These are phyloP conservation scores for Yarrowia sp. DNA, from an alignment of 805 yeast genomes.

Conservation along the genomic window DNA sequence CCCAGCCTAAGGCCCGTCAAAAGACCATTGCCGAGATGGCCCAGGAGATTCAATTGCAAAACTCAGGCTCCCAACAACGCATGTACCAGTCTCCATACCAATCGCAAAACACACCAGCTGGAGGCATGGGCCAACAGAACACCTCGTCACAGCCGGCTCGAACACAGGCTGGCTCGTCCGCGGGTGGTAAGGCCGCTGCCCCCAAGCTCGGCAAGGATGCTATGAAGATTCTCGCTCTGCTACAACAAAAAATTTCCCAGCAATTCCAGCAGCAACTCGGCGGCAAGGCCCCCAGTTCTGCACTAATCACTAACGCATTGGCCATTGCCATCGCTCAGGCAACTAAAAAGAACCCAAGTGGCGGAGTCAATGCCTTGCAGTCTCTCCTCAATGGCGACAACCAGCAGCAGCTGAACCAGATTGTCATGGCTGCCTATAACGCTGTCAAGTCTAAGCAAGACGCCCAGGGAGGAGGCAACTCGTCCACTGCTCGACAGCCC, in stretches of 20 bases:
- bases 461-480: not conserved
- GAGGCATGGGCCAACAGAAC: not conserved
- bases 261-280: constrained; percentile 75
- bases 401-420: constrained; percentile 32
- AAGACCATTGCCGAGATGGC: constrained; percentile 39
- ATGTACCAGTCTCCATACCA: constrained; percentile 23
- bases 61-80: constrained; percentile 26
- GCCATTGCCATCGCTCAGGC: constrained; percentile 92
- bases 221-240: constrained; percentile 69
- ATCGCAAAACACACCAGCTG: constrained; percentile 13
- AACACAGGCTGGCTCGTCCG: not conserved
- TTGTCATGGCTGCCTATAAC: constrained; percentile 30
- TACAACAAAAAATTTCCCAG: constrained; percentile 81
- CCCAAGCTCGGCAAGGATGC: constrained; percentile 46
- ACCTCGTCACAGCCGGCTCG: constrained; percentile 12
- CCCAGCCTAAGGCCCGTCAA: constrained; percentile 29
- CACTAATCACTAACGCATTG: constrained; percentile 80
- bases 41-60: constrained; percentile 35
- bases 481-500: not conserved
- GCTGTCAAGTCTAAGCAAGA: constrained; percentile 26
- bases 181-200: constrained; percentile 6
- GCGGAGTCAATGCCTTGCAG: constrained; percentile 33
- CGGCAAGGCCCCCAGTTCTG: constrained; percentile 78
- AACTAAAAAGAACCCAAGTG: constrained; percentile 57
- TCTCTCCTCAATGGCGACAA: constrained; percentile 31